phyloP scores from a whole-genome alignment of 2,329 filamentous ascomycete species.

The Bisporella sp. region DNA sequence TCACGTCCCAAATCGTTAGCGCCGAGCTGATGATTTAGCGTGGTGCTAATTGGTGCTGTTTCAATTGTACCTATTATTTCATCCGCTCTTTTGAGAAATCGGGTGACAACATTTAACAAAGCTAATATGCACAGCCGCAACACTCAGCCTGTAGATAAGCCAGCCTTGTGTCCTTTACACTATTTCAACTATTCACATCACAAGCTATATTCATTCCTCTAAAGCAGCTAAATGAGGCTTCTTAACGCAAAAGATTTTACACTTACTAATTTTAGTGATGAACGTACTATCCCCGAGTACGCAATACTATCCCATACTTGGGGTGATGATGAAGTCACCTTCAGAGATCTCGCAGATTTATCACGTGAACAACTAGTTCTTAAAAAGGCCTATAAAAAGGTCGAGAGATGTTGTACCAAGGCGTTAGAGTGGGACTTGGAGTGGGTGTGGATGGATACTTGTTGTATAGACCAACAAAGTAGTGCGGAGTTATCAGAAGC shows the following conservation, averaged over 20 bases:
- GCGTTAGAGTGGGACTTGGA: neutral
- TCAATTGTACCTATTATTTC: too few species aligned
- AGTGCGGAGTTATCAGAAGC: neutral
- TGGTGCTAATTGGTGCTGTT: too few species aligned
- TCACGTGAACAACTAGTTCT: neutral
- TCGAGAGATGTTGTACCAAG: neutral
- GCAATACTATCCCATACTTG: conserved; percentile 1
- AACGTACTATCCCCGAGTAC: neutral
- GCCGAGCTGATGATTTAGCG: too few species aligned
- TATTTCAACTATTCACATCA: neutral
- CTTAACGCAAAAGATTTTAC: neutral
- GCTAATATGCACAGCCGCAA: too few species aligned
- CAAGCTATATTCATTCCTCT: neutral
- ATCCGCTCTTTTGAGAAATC: too few species aligned
- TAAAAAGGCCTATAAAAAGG: neutral
- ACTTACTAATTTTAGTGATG: neutral
- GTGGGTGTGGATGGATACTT: neutral
- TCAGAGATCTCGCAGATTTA: conserved; percentile 1
- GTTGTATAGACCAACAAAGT: neutral
- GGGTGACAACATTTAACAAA: too few species aligned
- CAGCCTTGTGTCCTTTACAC: too few species aligned
- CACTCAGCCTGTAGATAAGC: too few species aligned
- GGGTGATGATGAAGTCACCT: conserved; percentile 1
- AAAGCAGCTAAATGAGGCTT: neutral
- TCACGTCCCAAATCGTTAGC: too few species aligned